Conservation (phyloP, 75 land plant genomes). For the Selaginella tamariscina region DNA sequence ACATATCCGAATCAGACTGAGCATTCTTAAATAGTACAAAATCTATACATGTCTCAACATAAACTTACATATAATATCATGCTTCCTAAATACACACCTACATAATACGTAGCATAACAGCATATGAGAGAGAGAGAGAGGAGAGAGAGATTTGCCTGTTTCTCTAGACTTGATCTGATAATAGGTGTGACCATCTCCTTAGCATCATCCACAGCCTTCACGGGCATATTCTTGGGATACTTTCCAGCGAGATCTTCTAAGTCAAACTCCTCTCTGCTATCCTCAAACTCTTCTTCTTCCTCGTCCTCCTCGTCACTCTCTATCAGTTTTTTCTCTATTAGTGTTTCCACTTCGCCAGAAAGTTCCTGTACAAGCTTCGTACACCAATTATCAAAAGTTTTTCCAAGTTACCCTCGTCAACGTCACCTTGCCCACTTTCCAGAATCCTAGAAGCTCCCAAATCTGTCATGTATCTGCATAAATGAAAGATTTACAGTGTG, state of each 20-base stretch:
- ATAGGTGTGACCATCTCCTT: slow-evolving; percentile 95
- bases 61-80: too few species aligned
- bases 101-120: too few species aligned
- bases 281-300: slow-evolving; percentile 22
- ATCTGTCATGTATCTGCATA: slow-evolving; percentile 33
- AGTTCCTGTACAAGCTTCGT: slow-evolving; percentile 14
- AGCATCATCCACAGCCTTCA: background rate
- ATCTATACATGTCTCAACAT: background rate
- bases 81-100: too few species aligned
- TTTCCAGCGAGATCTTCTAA: slow-evolving; percentile 81
- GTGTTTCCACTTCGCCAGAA: background rate
- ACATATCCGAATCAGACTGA: too few species aligned
- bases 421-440: slow-evolving; percentile 50
- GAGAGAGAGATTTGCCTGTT: slow-evolving; percentile 47
- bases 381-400: slow-evolving; percentile 50
- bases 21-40: too few species aligned
- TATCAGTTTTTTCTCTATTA: background rate
- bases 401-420: slow-evolving; percentile 57
- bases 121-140: too few species aligned
- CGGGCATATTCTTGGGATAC: background rate
- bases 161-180: slow-evolving; percentile 64
- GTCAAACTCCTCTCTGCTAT: slow-evolving; percentile 35
- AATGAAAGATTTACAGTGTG: too few species aligned
- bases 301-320: slow-evolving; percentile 23
- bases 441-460: slow-evolving; percentile 54